These are phyloP conservation scores for Zygosaccharomyces bailii DNA, from an alignment of 805 yeast genomes.

Conservation along the genomic window DNA sequence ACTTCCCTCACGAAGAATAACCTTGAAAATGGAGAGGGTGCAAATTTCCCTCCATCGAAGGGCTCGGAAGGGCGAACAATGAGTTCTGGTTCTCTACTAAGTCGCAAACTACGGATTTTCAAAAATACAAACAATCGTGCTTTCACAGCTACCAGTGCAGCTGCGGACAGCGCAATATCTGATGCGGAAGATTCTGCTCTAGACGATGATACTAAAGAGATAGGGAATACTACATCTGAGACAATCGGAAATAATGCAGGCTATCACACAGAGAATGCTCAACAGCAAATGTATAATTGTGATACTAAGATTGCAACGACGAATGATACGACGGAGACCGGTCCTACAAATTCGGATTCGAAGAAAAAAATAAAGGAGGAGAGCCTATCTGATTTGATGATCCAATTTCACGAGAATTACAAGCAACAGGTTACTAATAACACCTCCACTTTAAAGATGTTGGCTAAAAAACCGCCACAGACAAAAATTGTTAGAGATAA, in stretches of 20 bases:
- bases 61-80: conserved; percentile 16
- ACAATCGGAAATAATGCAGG: conserved; percentile 1
- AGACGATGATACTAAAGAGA: conserved; percentile 5
- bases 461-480: conserved; percentile 28
- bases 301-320: not conserved
- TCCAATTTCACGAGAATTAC: conserved; percentile 27
- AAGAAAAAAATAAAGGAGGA: conserved; percentile 3
- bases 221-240: not conserved
- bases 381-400: conserved; percentile 27
- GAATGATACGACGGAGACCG: not conserved
- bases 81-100: conserved; percentile 30
- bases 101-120: conserved; percentile 27
- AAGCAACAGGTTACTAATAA: conserved; percentile 23
- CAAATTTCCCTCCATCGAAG: conserved; percentile 8
- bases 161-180: not conserved
- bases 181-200: conserved; percentile 5
- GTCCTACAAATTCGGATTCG: not conserved
- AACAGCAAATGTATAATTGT: not conserved
- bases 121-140: conserved; percentile 16
- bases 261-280: not conserved
- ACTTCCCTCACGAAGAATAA: not conserved
- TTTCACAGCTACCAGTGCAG: conserved; percentile 10
- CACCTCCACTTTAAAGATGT: conserved; percentile 27
- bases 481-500: conserved; percentile 26
- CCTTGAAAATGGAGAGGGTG: conserved; percentile 2